phyloP scores from a whole-genome alignment of 2,329 filamentous ascomycete genomes.

The Aschersonia sp. region DNA sequence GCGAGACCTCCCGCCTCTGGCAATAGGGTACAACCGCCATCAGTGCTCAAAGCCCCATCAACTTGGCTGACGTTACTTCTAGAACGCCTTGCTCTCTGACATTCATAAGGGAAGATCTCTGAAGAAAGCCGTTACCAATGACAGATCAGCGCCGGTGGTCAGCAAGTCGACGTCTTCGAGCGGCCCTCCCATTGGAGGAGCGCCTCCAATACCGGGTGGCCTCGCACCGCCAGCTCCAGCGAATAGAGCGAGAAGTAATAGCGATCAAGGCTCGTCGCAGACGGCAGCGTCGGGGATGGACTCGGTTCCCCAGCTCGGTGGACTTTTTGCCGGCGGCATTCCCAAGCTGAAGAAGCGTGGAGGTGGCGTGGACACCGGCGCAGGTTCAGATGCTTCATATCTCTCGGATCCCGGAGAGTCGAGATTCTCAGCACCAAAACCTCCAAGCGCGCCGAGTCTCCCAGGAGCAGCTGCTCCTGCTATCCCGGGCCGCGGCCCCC shows the following conservation, averaged over 20 bases:
- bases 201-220: conserved; percentile 60
- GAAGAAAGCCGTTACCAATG: conserved; percentile 82
- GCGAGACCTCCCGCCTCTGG: conserved; percentile 28
- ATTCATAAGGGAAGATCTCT: conserved; percentile 69
- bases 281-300: conserved; percentile 29
- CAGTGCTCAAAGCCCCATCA: not conserved
- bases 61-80: conserved; percentile 5
- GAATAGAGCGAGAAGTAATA: conserved; percentile 69
- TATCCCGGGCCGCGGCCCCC: conserved; percentile 32
- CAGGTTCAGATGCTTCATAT: conserved; percentile 49
- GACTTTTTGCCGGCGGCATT: conserved; percentile 87
- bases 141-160: conserved; percentile 71
- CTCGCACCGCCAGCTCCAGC: conserved; percentile 59
- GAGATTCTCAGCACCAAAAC: conserved; percentile 22
- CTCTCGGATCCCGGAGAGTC: conserved; percentile 56
- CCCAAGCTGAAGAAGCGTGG: conserved; percentile 84
- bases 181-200: conserved; percentile 53
- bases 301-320: conserved; percentile 61
- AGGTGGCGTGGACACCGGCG: conserved; percentile 61
- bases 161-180: conserved; percentile 20
- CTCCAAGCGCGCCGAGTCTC: conserved; percentile 42
- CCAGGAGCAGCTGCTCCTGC: conserved; percentile 45
- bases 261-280: conserved; percentile 48
- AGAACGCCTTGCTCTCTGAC: conserved; percentile 80
- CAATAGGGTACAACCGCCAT: conserved; percentile 44